Evolutionary conservation across 2,329 filamentous ascomycete genomes (phyloP), one percentile per base, ranked within the genome.

Genomic region (Delphinella strobiligena): DNA sequence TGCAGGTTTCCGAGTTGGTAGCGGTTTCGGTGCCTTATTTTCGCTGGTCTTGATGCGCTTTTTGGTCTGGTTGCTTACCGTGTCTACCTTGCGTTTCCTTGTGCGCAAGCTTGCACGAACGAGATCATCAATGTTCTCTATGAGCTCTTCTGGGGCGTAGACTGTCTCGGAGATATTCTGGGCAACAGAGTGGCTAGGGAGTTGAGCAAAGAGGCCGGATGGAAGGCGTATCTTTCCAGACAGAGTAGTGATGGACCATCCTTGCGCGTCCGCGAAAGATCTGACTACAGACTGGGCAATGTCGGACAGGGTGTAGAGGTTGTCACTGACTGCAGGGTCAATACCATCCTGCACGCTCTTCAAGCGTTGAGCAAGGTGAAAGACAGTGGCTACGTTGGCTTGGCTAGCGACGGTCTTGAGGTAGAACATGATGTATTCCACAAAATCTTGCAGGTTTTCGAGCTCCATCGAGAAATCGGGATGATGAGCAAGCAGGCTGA

Each of bases 401-500:
- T 93, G 83, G 1, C 79, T 89, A 8, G 85, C 85, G 14, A 95
- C 78, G 29, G 80, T 77, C 45, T 73, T 78, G 34, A 96, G 69
- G 55, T 93, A 98, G 62, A 89, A 95, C 31, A 95, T 60, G 42
- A 98, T 78, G 58, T 96, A 98, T 50, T 79, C 78, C 4, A 84
- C 79, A 58, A 93, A 88, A 54, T 94, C 85, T 33, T 78, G 69
- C 36, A 95, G 64, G 35, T 87, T 80, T 11, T 76, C 71, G 2
- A 77, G 61, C 4, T 75, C 71, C 2, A 69, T 58, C 45, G 74
- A 77, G 49, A 89, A 95, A 58, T 98, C 91, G 1, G 88, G 88
- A 57, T 98, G 91, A 56, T 96, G 89, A 4, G 89, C 88, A 32
- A 98, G 71, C 32, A 98, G 66, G 36, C 87, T 91, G 38, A 98